Conservation (phyloP, 208 protist genomes). For the Wallacemonas sp. region DNA sequence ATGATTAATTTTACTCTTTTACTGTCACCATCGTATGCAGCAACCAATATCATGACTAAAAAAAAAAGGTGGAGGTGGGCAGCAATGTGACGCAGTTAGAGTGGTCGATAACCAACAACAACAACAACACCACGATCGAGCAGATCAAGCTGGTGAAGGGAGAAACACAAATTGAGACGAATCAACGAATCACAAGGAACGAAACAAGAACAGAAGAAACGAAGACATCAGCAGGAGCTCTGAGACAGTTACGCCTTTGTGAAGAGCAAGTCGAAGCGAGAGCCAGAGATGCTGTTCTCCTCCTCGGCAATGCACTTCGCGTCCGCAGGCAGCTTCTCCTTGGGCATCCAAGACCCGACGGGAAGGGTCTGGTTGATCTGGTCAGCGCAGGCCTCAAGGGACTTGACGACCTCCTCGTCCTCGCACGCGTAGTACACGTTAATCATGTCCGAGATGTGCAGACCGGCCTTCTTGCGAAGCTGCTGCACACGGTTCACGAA, state of each 20-base stretch:
- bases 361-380: conserved; percentile 77
- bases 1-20: too few relatives aligned
- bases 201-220: neutral
- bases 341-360: conserved; percentile 58
- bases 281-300: conserved; percentile 84
- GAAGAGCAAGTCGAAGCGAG: conserved; percentile 69
- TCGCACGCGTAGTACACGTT: conserved; percentile 80
- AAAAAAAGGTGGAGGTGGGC: too few relatives aligned
- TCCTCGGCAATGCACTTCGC: conserved; percentile 73
- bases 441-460: conserved; percentile 71
- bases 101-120: too few relatives aligned
- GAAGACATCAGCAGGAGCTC: neutral
- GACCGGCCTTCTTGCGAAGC: conserved; percentile 95
- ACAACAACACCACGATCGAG: too few relatives aligned
- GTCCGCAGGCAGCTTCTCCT: conserved; percentile 61
- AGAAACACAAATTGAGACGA: too few relatives aligned
- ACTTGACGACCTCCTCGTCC: conserved; percentile 71
- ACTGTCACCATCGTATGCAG: too few relatives aligned
- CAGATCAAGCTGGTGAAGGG: too few relatives aligned
- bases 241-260: conserved; percentile 20
- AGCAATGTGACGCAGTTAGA: too few relatives aligned
- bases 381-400: conserved; percentile 61
- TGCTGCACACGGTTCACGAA: conserved; percentile 96
- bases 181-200: too few relatives aligned
- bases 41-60: too few relatives aligned